These are phyloP conservation scores for Fibroporia radiculosa DNA, from an alignment of 768 basidiomycete genomes.

Conservation along the genomic window DNA sequence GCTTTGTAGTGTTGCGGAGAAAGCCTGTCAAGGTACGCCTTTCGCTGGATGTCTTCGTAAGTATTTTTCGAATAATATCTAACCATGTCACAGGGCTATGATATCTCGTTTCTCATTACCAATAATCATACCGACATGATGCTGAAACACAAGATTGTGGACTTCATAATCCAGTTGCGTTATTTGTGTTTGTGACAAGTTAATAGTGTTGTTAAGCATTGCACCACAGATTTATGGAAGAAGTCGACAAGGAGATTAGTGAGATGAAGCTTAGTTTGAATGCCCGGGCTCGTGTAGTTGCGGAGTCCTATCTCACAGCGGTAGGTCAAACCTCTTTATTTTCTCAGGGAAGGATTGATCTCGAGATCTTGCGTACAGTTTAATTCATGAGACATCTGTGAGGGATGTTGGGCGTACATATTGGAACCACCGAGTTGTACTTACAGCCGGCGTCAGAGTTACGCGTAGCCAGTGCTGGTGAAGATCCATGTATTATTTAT, in stretches of 20 bases:
- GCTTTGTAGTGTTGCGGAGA: constrained; percentile 91
- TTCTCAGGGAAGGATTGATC: not conserved
- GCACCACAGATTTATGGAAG: constrained; percentile 94
- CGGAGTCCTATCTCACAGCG: constrained; percentile 91
- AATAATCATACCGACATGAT: constrained; percentile 96
- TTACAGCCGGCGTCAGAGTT: too few relatives aligned
- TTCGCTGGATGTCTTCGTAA: not conserved
- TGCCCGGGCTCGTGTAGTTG: constrained; percentile 92
- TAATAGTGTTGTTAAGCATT: too few relatives aligned
- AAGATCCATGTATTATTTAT: too few relatives aligned
- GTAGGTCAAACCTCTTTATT: constrained; percentile 48
- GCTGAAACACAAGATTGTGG: constrained; percentile 99
- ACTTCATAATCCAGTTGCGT: constrained; percentile 93
- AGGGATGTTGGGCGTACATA: too few relatives aligned
- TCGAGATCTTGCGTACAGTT: not conserved
- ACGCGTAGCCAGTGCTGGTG: too few relatives aligned
- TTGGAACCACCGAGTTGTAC: too few relatives aligned
- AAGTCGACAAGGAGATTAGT: constrained; percentile 98
- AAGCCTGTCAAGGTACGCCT: constrained; percentile 78
- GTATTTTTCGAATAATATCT: not conserved
- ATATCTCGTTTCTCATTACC: constrained; percentile 97
- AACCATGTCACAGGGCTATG: constrained; percentile 72
- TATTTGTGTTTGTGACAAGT: not conserved
- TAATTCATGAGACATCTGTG: not conserved
- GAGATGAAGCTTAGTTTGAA: constrained; percentile 99